Conservation (phyloP, 306 rosid genomes). For the Leucaena leucocephala region DNA sequence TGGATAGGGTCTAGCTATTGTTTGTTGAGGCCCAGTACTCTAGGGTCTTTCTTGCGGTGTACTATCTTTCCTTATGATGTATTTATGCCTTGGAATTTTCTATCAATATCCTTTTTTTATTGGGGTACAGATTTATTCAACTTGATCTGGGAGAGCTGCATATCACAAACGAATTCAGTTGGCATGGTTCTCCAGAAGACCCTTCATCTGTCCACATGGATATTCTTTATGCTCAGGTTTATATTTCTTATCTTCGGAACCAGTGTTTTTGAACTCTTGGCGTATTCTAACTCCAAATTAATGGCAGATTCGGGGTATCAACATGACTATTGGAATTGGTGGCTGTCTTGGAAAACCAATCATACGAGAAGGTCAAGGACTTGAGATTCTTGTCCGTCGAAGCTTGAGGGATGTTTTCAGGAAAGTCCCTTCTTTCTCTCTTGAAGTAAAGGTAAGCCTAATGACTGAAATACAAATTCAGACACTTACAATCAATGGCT, state of each 20-base stretch:
- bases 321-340: slow-evolving; percentile 86
- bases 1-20: background rate
- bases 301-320: slow-evolving; percentile 85
- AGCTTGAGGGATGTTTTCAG: slow-evolving; percentile 97
- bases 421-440: slow-evolving; percentile 88
- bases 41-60: background rate
- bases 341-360: slow-evolving; percentile 89
- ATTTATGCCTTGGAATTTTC: slow-evolving; percentile 11
- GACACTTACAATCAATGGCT: background rate
- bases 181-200: slow-evolving; percentile 91
- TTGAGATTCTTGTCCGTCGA: slow-evolving; percentile 82
- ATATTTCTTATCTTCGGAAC: slow-evolving; percentile 23
- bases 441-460: slow-evolving; percentile 83
- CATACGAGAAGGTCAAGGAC: slow-evolving; percentile 88
- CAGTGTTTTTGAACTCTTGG: slow-evolving; percentile 18
- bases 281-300: slow-evolving; percentile 34
- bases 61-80: background rate
- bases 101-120: slow-evolving; percentile 5
- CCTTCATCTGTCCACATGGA: slow-evolving; percentile 93
- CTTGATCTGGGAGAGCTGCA: slow-evolving; percentile 90
- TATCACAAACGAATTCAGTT: slow-evolving; percentile 80
- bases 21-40: background rate
- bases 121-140: slow-evolving; percentile 84
- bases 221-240: slow-evolving; percentile 90
- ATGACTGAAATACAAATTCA: background rate